Evolutionary conservation across 176 grass and related monocot species (phyloP).

Genomic region (Cenchrus purpureus): DNA sequence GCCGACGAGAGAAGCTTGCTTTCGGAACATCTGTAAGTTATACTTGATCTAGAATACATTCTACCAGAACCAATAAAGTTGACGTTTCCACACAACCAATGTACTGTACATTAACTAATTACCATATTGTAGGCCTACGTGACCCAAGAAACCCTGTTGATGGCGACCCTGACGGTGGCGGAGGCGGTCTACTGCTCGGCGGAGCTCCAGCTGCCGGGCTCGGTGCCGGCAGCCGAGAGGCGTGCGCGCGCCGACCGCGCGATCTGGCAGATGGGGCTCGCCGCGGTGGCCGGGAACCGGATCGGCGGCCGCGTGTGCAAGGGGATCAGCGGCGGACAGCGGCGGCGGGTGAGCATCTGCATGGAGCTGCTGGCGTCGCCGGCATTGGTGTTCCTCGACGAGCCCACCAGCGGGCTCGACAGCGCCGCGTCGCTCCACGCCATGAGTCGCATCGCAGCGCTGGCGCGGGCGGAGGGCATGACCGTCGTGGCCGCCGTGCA

Average conservation of each 20-base stretch:
- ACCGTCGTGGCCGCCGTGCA: slow-evolving; percentile 64
- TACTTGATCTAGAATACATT: too few species aligned
- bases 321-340: slow-evolving; percentile 53
- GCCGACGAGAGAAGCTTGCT: slow-evolving; percentile 22
- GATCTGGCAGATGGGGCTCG: slow-evolving; percentile 47
- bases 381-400: slow-evolving; percentile 46
- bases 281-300: background rate
- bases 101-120: too few species aligned
- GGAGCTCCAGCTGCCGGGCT: slow-evolving; percentile 49
- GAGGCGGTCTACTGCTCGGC: slow-evolving; percentile 46
- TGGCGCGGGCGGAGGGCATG: slow-evolving; percentile 20
- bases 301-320: slow-evolving; percentile 51
- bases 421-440: slow-evolving; percentile 62
- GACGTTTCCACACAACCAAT: background rate
- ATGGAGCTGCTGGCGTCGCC: slow-evolving; percentile 46
- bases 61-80: background rate
- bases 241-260: slow-evolving; percentile 28
- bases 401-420: slow-evolving; percentile 57
- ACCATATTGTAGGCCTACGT: slow-evolving; percentile 33
- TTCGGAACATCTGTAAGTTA: slow-evolving; percentile 34
- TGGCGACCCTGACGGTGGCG: slow-evolving; percentile 46
- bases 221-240: slow-evolving; percentile 16
- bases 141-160: slow-evolving; percentile 44
- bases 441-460: slow-evolving; percentile 45
- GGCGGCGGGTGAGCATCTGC: slow-evolving; percentile 49